A percentile compares a stretch with the other conserved stretches of the same genome.
Conservation (phyloP, 192 early-diverging fungal genomes). For the Mortierella antarctica region DNA sequence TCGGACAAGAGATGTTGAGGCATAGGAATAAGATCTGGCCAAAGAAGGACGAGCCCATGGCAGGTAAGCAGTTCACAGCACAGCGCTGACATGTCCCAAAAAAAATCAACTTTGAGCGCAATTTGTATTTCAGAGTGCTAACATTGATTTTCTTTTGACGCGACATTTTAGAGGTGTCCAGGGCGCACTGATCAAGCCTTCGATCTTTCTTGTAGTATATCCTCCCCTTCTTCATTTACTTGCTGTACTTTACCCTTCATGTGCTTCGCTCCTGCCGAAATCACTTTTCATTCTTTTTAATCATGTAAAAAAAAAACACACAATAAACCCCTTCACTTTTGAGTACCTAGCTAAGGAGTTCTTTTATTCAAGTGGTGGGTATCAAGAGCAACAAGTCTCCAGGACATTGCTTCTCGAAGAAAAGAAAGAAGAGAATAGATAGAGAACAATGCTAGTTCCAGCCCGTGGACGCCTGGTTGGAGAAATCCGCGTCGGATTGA, state of each 20-base stretch:
- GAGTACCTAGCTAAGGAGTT: neutral
- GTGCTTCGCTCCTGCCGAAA: neutral
- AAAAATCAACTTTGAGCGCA: neutral
- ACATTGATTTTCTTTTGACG: neutral
- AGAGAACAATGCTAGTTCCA: neutral
- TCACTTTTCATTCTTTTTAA: neutral
- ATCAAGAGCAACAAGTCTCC: neutral
- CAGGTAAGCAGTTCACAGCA: neutral
- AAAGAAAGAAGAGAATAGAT: neutral
- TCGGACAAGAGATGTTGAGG: conserved; percentile 43
- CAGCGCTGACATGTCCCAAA: neutral
- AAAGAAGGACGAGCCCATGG: conserved; percentile 28
- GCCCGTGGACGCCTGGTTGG: neutral
- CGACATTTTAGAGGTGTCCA: neutral
- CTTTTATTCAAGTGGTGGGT: neutral
- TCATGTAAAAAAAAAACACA: neutral
- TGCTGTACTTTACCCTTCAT: conserved; percentile 13
- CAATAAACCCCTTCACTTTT: neutral
- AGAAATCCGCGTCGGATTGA: neutral
- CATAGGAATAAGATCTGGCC: conserved; percentile 50
- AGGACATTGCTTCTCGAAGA: neutral
- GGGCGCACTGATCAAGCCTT: neutral
- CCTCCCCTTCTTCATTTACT: neutral
- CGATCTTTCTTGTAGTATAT: neutral
- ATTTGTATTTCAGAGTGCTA: neutral